Evolutionary conservation across 2,329 filamentous ascomycete species (phyloP).

Genomic region (Didymellaceae sp.): DNA sequence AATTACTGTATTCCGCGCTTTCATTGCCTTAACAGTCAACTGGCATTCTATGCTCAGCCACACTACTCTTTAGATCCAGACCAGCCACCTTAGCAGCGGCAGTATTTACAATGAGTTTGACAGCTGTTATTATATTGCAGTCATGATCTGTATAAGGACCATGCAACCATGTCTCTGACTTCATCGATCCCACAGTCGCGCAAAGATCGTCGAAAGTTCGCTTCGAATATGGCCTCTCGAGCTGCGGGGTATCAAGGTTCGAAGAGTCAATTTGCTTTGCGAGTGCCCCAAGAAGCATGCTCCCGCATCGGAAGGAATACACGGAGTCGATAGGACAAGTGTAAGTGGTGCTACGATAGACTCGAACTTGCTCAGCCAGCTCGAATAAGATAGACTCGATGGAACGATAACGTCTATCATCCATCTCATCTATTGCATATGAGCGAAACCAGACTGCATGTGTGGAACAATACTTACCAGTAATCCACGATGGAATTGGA

Average conservation of each 20-base stretch:
- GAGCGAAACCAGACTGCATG: conserved; percentile 1
- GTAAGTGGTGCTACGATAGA: conserved; percentile 8
- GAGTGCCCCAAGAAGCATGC: neutral
- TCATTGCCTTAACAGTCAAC: too few relatives aligned
- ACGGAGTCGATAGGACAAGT: neutral
- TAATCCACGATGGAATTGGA: conserved; percentile 12
- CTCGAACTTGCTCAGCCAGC: conserved; percentile 8
- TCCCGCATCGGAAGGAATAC: conserved; percentile 1
- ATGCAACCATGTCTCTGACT: neutral
- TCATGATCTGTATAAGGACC: neutral
- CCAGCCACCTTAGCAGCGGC: neutral
- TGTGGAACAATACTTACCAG: neutral
- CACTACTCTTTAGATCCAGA: neutral
- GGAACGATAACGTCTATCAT: neutral
- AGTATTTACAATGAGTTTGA: neutral
- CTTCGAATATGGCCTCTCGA: neutral
- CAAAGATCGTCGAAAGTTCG: neutral
- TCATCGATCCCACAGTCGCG: neutral
- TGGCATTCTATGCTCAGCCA: too few relatives aligned
- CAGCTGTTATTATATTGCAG: neutral
- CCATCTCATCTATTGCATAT: conserved; percentile 13
- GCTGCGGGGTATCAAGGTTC: neutral
- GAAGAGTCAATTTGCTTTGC: neutral
- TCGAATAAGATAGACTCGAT: conserved; percentile 13
- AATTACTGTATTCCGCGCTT: too few relatives aligned